A percentile compares a stretch with the other conserved stretches of the same genome.
These are phyloP conservation scores for Rosa hybrid DNA, from an alignment of 331 rosid genomes.

Conservation along the genomic window DNA sequence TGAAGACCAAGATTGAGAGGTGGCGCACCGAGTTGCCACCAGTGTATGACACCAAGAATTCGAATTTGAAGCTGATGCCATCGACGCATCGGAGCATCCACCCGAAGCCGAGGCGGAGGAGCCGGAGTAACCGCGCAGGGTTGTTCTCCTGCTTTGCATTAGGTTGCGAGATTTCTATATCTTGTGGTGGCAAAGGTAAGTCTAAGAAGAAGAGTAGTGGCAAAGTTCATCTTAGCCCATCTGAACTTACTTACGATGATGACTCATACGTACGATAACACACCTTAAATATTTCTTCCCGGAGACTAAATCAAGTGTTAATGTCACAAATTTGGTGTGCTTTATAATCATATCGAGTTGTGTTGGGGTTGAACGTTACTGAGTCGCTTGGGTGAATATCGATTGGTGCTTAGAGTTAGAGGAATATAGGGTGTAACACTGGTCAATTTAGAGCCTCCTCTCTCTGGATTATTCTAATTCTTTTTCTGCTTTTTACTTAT, in stretches of 20 bases:
- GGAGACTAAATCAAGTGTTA: neutral
- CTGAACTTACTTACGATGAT: slow-evolving; percentile 54
- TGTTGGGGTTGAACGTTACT: neutral
- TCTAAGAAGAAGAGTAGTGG: slow-evolving; percentile 38
- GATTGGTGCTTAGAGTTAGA: slow-evolving; percentile 7
- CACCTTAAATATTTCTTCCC: neutral
- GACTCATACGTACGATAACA: slow-evolving; percentile 22
- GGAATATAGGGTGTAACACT: slow-evolving; percentile 2
- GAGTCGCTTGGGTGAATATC: neutral
- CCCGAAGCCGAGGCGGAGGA: slow-evolving; percentile 4
- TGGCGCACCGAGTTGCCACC: slow-evolving; percentile 75
- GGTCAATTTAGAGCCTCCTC: neutral
- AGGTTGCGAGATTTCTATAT: slow-evolving; percentile 64
- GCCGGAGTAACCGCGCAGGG: slow-evolving; percentile 19
- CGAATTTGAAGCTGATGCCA: slow-evolving; percentile 11
- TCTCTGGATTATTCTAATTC: neutral
- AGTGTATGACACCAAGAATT: slow-evolving; percentile 33
- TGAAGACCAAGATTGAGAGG: slow-evolving; percentile 66
- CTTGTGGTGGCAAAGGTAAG: slow-evolving; percentile 54
- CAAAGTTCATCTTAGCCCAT: slow-evolving; percentile 20
- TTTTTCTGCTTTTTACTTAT: neutral
- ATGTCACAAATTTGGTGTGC: neutral
- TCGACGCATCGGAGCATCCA: slow-evolving; percentile 1
- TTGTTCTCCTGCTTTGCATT: slow-evolving; percentile 72
- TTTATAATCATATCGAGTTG: neutral